Conservation (phyloP, 208 protist genomes). For the Strigomonas galati region DNA sequence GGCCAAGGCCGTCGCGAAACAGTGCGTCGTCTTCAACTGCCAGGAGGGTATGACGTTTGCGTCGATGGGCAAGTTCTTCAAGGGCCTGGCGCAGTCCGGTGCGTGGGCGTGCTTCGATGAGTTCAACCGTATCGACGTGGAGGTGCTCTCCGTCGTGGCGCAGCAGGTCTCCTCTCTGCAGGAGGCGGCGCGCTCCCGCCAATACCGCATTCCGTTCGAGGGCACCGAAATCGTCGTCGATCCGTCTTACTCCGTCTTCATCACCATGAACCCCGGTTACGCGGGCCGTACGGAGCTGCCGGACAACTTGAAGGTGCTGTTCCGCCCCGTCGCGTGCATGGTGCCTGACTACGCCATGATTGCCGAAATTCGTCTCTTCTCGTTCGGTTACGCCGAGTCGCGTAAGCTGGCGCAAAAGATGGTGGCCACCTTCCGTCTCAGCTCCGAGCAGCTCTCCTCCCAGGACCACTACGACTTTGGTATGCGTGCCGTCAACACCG, state of each 20-base stretch:
- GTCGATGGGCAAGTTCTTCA: conserved; percentile 98
- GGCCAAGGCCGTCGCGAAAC: conserved; percentile 96
- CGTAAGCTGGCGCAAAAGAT: conserved; percentile 95
- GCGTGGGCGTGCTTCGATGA: conserved; percentile 99
- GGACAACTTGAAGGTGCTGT: conserved; percentile 97
- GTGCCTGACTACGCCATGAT: conserved; percentile 99
- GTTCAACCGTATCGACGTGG: conserved; percentile 98
- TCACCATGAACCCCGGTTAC: conserved; percentile 99
- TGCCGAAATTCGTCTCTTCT: conserved; percentile 97
- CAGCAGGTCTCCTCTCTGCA: conserved; percentile 96
- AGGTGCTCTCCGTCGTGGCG: conserved; percentile 96
- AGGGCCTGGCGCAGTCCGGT: conserved; percentile 93
- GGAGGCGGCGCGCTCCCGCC: conserved; percentile 65
- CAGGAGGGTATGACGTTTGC: conserved; percentile 95
- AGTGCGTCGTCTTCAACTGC: conserved; percentile 98
- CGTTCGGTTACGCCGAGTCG: conserved; percentile 97
- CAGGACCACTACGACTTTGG: conserved; percentile 99
- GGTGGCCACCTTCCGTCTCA: conserved; percentile 96
- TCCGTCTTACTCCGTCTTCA: conserved; percentile 94
- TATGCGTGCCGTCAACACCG: conserved; percentile 98
- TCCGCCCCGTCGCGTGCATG: conserved; percentile 98
- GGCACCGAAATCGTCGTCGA: conserved; percentile 93
- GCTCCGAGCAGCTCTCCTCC: conserved; percentile 96
- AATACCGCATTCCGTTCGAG: conserved; percentile 94
- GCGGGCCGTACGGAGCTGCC: conserved; percentile 97